phyloP scores from a whole-genome alignment of 495 filamentous ascomycete genomes.

The Lepraria neglecta region DNA sequence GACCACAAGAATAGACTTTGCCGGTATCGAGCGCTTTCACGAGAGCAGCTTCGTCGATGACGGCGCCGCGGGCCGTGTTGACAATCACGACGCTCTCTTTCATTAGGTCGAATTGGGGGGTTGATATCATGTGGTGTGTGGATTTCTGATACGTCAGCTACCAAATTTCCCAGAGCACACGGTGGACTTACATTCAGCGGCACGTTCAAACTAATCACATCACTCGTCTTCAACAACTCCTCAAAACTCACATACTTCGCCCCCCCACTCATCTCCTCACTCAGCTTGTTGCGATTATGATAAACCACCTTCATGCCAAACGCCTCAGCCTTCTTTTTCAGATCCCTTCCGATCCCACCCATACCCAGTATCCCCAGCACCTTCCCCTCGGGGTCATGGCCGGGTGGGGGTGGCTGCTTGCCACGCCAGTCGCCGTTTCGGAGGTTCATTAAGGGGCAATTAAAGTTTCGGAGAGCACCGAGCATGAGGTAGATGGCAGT shows the following conservation, averaged over 20 bases:
- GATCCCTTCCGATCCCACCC: conserved; percentile 72
- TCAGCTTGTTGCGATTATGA: conserved; percentile 54
- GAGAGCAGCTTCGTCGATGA: conserved; percentile 66
- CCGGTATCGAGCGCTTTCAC: conserved; percentile 56
- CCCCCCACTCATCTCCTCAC: conserved; percentile 49
- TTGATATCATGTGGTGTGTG: conserved; percentile 61
- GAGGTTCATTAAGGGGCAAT: conserved; percentile 54
- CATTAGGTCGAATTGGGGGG: conserved; percentile 58
- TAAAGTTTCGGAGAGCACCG: conserved; percentile 67
- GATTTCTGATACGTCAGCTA: conserved; percentile 40
- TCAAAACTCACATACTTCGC: conserved; percentile 66
- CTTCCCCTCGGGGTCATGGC: conserved; percentile 60
- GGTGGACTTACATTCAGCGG: conserved; percentile 59
- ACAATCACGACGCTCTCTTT: conserved; percentile 65
- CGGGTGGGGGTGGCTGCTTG: conserved; percentile 41
- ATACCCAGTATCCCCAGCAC: conserved; percentile 73
- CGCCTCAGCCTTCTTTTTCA: conserved; percentile 49
- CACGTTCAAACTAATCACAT: conserved; percentile 71
- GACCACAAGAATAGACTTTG: conserved; percentile 53
- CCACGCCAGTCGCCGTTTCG: conserved; percentile 55
- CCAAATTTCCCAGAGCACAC: not conserved
- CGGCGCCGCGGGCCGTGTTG: conserved; percentile 62
- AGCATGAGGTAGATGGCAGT: conserved; percentile 70
- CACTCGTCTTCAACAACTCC: conserved; percentile 55
- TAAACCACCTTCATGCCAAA: conserved; percentile 67